These are phyloP conservation scores for Parachlorella kessleri DNA, from an alignment of 139 green algal genomes.

Conservation along the genomic window DNA sequence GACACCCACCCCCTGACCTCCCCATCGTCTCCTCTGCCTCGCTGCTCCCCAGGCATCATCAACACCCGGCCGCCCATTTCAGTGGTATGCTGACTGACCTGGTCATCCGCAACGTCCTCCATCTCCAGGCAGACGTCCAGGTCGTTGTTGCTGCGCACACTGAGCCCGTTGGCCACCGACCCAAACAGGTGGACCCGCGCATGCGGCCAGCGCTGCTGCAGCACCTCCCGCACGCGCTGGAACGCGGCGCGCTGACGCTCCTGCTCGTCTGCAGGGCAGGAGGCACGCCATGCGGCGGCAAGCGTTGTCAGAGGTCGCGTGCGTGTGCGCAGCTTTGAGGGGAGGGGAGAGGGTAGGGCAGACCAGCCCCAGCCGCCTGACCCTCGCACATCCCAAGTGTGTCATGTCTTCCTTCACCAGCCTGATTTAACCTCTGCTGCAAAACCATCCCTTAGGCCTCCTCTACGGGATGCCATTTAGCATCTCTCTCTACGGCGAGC, in stretches of 20 bases:
- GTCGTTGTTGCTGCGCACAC: constrained; percentile 72
- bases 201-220: constrained; percentile 50
- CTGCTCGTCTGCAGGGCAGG: constrained; percentile 43
- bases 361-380: neutral
- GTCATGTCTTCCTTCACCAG: neutral
- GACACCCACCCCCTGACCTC: no score
- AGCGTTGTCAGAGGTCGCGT: no score
- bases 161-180: constrained; percentile 70
- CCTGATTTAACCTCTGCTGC: no score
- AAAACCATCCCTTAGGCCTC: no score
- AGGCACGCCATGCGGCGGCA: constrained; percentile 12
- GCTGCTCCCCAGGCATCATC: no score
- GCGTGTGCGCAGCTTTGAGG: no score
- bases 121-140: constrained; percentile 82
- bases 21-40: no score
- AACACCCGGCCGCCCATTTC: no score
- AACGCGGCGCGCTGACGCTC: constrained; percentile 44
- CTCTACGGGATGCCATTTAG: no score
- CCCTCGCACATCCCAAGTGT: neutral
- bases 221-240: constrained; percentile 35
- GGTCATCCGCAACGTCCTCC: constrained; percentile 10
- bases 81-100: constrained; percentile 16
- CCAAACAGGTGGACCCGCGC: constrained; percentile 68
- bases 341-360: neutral
- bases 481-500: no score